A percentile compares a stretch with the other conserved stretches of the same genome.
Evolutionary conservation across 2,329 filamentous ascomycete genomes (phyloP).

Genomic region (Elsinoe arachidis): DNA sequence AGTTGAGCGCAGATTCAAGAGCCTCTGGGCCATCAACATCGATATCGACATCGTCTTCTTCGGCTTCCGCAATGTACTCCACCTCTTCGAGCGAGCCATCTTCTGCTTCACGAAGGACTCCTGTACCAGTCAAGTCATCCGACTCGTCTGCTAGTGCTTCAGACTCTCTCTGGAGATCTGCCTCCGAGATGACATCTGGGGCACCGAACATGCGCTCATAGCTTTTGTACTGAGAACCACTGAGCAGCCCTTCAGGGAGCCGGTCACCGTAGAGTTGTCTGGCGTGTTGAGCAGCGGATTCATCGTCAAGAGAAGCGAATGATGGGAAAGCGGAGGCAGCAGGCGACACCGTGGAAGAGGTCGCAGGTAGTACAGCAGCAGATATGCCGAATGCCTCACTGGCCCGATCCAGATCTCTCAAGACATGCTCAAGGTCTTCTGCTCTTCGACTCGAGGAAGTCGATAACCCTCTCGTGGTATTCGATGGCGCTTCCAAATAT

Average conservation of each 20-base stretch:
- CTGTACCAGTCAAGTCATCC: slow-evolving; percentile 37
- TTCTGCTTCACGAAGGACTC: slow-evolving; percentile 47
- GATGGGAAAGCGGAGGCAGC: not conserved
- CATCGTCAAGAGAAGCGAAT: slow-evolving; percentile 25
- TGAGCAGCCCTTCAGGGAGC: slow-evolving; percentile 63
- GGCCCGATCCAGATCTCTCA: not conserved
- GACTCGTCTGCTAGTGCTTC: slow-evolving; percentile 36
- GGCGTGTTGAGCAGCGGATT: slow-evolving; percentile 59
- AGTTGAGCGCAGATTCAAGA: slow-evolving; percentile 4
- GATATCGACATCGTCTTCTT: slow-evolving; percentile 18
- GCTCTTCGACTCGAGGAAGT: not conserved
- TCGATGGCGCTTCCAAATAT: not conserved
- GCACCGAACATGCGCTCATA: slow-evolving; percentile 77
- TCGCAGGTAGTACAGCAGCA: not conserved
- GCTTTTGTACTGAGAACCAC: slow-evolving; percentile 59
- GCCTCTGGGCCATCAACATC: slow-evolving; percentile 7
- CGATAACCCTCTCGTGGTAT: not conserved
- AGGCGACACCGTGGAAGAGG: not conserved
- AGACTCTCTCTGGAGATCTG: slow-evolving; percentile 32
- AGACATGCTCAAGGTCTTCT: not conserved
- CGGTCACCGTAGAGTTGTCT: slow-evolving; percentile 69
- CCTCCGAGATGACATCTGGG: slow-evolving; percentile 53
- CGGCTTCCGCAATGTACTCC: slow-evolving; percentile 34
- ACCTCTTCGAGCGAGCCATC: slow-evolving; percentile 56
- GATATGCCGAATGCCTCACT: not conserved